Evolutionary conservation across 2,329 filamentous ascomycete genomes (phyloP), one percentile per base, ranked within the genome.

Genomic region (Hypomyces rosellus): DNA sequence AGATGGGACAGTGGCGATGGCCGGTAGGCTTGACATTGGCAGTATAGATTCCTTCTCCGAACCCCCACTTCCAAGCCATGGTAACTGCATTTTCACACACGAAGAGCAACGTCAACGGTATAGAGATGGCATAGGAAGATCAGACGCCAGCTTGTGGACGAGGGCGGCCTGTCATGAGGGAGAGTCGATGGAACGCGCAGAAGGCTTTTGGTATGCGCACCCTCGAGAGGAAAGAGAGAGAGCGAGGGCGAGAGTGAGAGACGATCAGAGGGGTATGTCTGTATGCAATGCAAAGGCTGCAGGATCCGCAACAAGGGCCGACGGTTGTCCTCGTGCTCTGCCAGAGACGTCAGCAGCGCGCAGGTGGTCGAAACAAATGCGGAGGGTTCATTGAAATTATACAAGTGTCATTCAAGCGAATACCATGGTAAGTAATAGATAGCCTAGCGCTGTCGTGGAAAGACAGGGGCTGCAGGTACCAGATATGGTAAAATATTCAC

Each of bases 1-100:
- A 34, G 50, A 44, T n/a, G 58, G 50, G 36, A 59, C 57, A 25
- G 61, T 61, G 1, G 60, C 61, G 47, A 69, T 68, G 53, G 60
- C 62, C 15, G 69, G 69, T 48, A 65, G 59, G 48, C 58, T 63
- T 37, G 66, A 55, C 34, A 63, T 65, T 15, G 69, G 69, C 25
- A 71, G 60, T 37, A 70, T 56, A 51, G 63, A 55, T 46, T 63
- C 60, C 46, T 63, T 56, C 46, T 57, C 60, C 15, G 64, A 61
- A 55, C 63, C 63, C 33, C 65, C 57, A 48, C 58, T 65, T 49
- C 62, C 66, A 36, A 60, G 54, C 67, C 67, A 70, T 54, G 68
- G 68, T 47, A 70, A 55, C 55, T 70, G 67, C 69, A 71, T 71
- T 47, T 57, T 63, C 54, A 54, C 36, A 45, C 40, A 53, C 55